phyloP scores from a whole-genome alignment of 129 eudicot genomes.

The Helianthus tuberosus region DNA sequence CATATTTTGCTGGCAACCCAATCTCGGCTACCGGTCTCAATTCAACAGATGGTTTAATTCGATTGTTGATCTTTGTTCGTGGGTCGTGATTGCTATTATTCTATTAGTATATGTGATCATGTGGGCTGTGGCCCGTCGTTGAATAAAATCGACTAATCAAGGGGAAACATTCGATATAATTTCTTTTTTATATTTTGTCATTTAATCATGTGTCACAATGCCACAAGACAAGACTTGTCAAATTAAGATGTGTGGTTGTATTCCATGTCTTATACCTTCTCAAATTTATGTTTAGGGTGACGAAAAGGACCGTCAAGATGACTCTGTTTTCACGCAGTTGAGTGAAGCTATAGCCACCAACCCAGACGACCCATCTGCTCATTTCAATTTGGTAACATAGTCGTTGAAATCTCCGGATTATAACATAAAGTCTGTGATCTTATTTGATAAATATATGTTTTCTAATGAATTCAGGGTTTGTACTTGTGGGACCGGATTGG shows the following conservation, averaged over 20 bases:
- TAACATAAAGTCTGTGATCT: neutral
- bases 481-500: conserved; percentile 64
- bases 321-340: conserved; percentile 41
- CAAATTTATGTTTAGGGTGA: conserved; percentile 33
- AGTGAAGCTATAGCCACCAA: conserved; percentile 49
- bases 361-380: conserved; percentile 61
- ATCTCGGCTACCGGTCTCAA: neutral
- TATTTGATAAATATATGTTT: neutral
- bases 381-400: conserved; percentile 56
- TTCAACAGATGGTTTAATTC: neutral
- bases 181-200: neutral
- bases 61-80: neutral
- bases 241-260: neutral
- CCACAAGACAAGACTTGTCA: neutral
- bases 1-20: neutral
- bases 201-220: neutral
- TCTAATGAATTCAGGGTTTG: conserved; percentile 53
- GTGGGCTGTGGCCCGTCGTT: neutral
- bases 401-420: neutral
- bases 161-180: neutral
- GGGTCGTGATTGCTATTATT: too few relatives aligned
- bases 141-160: neutral
- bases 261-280: conserved; percentile 11
- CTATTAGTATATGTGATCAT: neutral
- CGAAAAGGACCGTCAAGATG: conserved; percentile 34